Evolutionary conservation across 495 filamentous ascomycete genomes (phyloP).

Genomic region (Aspergillus campestris): DNA sequence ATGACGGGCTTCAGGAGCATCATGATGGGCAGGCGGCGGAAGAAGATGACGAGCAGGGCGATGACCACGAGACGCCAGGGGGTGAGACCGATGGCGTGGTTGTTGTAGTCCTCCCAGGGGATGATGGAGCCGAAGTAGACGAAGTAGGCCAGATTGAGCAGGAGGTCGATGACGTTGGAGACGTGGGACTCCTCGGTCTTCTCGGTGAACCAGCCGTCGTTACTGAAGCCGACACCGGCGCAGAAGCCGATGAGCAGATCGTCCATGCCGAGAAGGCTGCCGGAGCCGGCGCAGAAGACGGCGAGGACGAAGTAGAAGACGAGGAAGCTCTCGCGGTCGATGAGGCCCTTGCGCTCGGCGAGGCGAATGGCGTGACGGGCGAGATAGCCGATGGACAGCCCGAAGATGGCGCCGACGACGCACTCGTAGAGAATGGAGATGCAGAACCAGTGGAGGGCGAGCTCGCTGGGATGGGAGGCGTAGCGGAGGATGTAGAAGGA

Average conservation of each 20-base stretch:
- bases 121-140: constrained; percentile 97
- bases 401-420: constrained; percentile 83
- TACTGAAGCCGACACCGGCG: constrained; percentile 93
- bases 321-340: constrained; percentile 94
- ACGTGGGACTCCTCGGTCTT: constrained; percentile 99
- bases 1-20: constrained; percentile 84
- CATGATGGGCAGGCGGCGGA: constrained; percentile 97
- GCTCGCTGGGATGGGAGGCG: constrained; percentile 53
- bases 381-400: constrained; percentile 78
- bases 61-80: constrained; percentile 89
- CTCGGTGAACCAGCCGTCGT: constrained; percentile 97
- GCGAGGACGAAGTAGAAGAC: constrained; percentile 98
- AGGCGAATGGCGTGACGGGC: constrained; percentile 85
- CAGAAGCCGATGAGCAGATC: constrained; percentile 96
- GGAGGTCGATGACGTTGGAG: constrained; percentile 96
- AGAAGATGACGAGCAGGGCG: constrained; percentile 84
- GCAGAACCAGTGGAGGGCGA: constrained; percentile 83
- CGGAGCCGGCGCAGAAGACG: constrained; percentile 92
- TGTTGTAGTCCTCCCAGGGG: constrained; percentile 84
- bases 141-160: constrained; percentile 96
- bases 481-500: constrained; percentile 81
- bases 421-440: constrained; percentile 93
- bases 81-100: constrained; percentile 55
- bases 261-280: constrained; percentile 85
- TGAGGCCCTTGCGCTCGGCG: constrained; percentile 76